Base-by-base conservation (phyloP, 192 early-diverging fungal species). In the Coemansia sp. region DNA sequence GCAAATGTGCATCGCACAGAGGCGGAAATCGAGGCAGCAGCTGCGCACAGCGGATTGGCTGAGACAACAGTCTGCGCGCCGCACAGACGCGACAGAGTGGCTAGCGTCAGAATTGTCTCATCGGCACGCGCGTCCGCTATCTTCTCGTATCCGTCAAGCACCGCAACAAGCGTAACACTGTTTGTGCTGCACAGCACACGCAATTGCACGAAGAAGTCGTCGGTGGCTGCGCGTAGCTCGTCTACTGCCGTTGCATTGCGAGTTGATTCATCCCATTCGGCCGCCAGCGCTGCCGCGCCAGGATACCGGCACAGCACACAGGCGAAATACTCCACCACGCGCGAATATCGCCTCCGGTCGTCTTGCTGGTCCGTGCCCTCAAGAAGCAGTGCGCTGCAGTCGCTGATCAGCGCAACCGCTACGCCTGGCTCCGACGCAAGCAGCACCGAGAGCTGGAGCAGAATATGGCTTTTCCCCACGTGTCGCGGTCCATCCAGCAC, bases 391-490 rank as follows among this genome's bases (percentile, higher is more conserved):
- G 71, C 64, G 13, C 49, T 8, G 41, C 61, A 67, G 39, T 63
- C 52, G 54, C 65, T 62, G 6, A 77, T 61, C 56, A 72, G 63
- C 5, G 68, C 39, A 1, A 77, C 69, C 1, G 64, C 66, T 0
- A 68, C 75, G 3, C 57, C 48, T 7, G 69, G 65, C 41, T 67
- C 75, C 18, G 65, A 62, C 36, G 66, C 51, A 41, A 77, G 55
- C 6, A 49, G 65, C 56, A 62, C 69, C 1, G 69, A 69, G 2
- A 77, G 36, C 11, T 72, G 61, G 16, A 72, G 22, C 65, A 77
- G 71, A 6, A 77, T 40, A 43, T 77, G 75, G 69, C 65, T 67
- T 57, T 77, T 77, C 19, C 75, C 75, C 0, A 68, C 46, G 11
- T 77, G 75, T 11, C 75, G 69, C 47, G 75, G 75, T 0, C 75